Conservation (phyloP, 2,329 filamentous ascomycete species). For the Fusarium temperatum region DNA sequence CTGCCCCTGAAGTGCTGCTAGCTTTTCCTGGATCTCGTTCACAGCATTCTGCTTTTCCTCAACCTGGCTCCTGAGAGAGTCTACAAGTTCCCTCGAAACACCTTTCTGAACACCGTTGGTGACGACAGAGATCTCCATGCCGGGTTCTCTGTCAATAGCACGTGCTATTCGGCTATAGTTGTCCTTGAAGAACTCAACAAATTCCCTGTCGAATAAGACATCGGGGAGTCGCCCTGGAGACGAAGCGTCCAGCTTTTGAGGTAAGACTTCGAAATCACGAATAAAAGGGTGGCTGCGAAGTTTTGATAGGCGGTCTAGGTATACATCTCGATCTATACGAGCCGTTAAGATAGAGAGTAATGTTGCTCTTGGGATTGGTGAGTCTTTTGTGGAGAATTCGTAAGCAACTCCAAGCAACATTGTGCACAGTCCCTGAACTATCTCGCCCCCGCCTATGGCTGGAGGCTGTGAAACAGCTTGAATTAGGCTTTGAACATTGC, state of each 20-base stretch:
- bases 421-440: constrained; percentile 84
- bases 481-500: constrained; percentile 86
- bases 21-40: constrained; percentile 56
- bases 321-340: constrained; percentile 84
- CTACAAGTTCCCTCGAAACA: constrained; percentile 92
- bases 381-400: constrained; percentile 98
- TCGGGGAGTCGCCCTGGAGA: constrained; percentile 69
- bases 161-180: constrained; percentile 88
- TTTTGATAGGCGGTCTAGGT: constrained; percentile 81
- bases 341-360: constrained; percentile 81
- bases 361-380: constrained; percentile 82
- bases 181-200: constrained; percentile 95
- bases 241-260: constrained; percentile 69
- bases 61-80: constrained; percentile 80
- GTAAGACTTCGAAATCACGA: constrained; percentile 88
- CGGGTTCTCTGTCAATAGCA: constrained; percentile 90
- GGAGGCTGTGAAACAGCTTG: constrained; percentile 72
- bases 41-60: constrained; percentile 72
- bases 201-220: constrained; percentile 85
- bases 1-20: constrained; percentile 59
- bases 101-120: constrained; percentile 85
- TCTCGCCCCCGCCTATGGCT: constrained; percentile 66
- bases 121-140: constrained; percentile 82
- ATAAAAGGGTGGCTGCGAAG: constrained; percentile 81
- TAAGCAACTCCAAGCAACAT: constrained; percentile 89